Conservation (phyloP, 179 eudicot genomes). For the Silene vulgaris region DNA sequence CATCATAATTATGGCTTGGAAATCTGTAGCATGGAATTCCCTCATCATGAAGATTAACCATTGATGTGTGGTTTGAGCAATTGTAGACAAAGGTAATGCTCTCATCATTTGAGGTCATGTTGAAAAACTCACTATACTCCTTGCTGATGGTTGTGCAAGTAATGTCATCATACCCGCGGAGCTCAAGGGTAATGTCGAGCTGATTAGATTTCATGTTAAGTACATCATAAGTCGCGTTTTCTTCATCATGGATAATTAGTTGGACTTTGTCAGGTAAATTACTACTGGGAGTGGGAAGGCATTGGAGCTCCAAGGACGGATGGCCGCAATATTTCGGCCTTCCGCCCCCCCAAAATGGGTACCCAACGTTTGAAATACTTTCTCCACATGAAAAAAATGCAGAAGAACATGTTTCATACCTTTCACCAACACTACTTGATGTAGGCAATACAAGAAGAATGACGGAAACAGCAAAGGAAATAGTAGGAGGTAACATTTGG, state of each 20-base stretch:
- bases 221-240: neutral
- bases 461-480: neutral
- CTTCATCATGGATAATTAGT: neutral
- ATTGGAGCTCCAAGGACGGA: constrained; percentile 19
- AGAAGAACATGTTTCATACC: neutral
- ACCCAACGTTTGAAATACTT: neutral
- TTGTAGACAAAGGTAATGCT: constrained; percentile 31
- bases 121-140: neutral
- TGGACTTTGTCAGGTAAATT: neutral
- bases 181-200: neutral
- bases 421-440: neutral
- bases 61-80: constrained; percentile 13
- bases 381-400: constrained; percentile 13
- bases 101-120: constrained; percentile 3
- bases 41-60: neutral
- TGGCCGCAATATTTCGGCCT: constrained; percentile 22
- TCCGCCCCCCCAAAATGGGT: constrained; percentile 23
- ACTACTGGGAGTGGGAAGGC: neutral
- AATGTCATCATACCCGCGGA: neutral
- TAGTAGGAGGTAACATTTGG: neutral
- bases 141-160: neutral
- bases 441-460: neutral
- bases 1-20: neutral
- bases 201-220: neutral
- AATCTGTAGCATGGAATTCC: neutral